Evolutionary conservation across 345 rosid species (phyloP).

Genomic region (Eutrema heterophyllum): DNA sequence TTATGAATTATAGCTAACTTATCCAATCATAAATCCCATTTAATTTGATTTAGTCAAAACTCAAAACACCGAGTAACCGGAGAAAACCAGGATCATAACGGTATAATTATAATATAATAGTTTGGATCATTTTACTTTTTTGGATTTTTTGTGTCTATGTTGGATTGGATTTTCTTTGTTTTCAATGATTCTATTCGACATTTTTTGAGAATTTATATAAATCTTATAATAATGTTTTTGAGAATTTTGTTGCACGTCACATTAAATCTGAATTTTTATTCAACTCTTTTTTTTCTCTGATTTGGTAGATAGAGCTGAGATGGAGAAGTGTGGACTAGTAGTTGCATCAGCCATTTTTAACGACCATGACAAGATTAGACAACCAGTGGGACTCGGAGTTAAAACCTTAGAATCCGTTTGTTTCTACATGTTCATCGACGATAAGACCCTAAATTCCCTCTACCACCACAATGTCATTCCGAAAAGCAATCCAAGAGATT

Average conservation of each 20-base stretch:
- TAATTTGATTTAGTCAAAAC: background rate
- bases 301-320: conserved; percentile 57
- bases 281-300: background rate
- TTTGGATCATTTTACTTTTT: background rate
- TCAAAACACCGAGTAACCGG: conserved; percentile 5
- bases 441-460: conserved; percentile 47
- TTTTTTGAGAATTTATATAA: no score
- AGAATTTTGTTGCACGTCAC: no score
- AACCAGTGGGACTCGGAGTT: conserved; percentile 75
- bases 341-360: conserved; percentile 88
- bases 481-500: conserved; percentile 8
- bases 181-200: no score
- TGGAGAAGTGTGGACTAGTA: conserved; percentile 77
- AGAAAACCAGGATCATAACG: conserved; percentile 3
- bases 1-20: background rate
- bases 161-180: background rate
- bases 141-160: background rate
- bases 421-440: conserved; percentile 91
- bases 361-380: conserved; percentile 87
- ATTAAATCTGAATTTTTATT: no score
- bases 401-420: conserved; percentile 51
- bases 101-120: background rate
- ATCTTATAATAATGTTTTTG: no score
- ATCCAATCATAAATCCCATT: background rate
- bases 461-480: conserved; percentile 41